phyloP scores from a whole-genome alignment of 2,329 filamentous ascomycete species.

The Helotiales sp. region DNA sequence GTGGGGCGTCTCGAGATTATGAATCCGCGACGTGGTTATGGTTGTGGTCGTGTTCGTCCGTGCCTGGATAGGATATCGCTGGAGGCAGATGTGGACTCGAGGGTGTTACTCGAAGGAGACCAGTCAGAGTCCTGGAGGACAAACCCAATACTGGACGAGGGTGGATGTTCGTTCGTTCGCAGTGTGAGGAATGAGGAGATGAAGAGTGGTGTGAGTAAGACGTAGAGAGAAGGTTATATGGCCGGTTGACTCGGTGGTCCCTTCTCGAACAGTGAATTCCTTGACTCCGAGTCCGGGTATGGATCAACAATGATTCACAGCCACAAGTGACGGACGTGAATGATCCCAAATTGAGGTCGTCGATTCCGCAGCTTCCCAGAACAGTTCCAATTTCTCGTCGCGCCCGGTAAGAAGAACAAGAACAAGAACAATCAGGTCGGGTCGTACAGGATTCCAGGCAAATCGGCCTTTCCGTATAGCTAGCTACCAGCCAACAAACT shows the following conservation, averaged over 20 bases:
- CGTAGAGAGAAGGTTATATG: conserved; percentile 3
- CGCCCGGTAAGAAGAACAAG: background rate
- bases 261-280: conserved; percentile 13
- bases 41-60: conserved; percentile 19
- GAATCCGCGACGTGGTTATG: conserved; percentile 19
- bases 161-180: background rate
- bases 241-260: conserved; percentile 4
- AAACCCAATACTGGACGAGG: background rate
- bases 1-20: conserved; percentile 25
- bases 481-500: conserved; percentile 2
- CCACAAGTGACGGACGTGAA: background rate
- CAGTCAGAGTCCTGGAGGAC: background rate
- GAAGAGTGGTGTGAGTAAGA: background rate
- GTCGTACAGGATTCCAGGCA: conserved; percentile 3
- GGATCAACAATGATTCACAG: conserved; percentile 15
- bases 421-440: background rate
- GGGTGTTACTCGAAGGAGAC: background rate
- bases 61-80: conserved; percentile 10
- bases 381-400: background rate
- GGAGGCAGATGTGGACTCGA: conserved; percentile 2
- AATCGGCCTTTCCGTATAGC: background rate
- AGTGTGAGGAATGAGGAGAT: conserved; percentile 1
- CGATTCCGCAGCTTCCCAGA: background rate
- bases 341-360: background rate
- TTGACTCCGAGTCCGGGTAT: background rate